phyloP scores from a whole-genome alignment of 2,329 filamentous ascomycete genomes.

The Xylaria sp. region DNA sequence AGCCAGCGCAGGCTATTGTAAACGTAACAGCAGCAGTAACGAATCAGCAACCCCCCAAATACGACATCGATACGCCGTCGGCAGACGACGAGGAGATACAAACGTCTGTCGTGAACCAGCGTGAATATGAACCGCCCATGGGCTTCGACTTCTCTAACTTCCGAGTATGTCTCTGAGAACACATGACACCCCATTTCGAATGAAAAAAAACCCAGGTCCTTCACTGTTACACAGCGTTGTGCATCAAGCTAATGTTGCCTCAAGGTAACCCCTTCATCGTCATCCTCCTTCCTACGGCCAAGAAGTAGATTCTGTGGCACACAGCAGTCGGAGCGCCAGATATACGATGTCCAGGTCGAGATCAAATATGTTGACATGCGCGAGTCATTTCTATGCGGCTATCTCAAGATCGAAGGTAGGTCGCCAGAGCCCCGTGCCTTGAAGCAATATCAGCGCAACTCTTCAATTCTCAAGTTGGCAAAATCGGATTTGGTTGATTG shows the following conservation, averaged over 20 bases:
- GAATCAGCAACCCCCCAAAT: conserved; percentile 16
- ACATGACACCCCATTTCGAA: background rate
- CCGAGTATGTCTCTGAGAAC: conserved; percentile 40
- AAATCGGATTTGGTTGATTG: background rate
- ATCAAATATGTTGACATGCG: conserved; percentile 94
- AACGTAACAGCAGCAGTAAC: conserved; percentile 9
- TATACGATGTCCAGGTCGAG: conserved; percentile 94
- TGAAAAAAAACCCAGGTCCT: background rate
- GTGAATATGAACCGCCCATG: conserved; percentile 35
- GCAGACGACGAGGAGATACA: conserved; percentile 21
- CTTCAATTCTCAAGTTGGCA: background rate
- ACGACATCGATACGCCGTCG: conserved; percentile 16
- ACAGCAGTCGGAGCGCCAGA: conserved; percentile 86
- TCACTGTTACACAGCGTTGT: background rate
- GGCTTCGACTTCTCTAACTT: conserved; percentile 51
- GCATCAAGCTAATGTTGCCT: conserved; percentile 9
- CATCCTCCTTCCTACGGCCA: conserved; percentile 78
- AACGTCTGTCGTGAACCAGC: conserved; percentile 15
- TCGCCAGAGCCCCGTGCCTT: background rate
- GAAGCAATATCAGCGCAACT: background rate
- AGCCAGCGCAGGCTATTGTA: conserved; percentile 6
- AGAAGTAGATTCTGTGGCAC: conserved; percentile 86
- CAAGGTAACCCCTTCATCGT: conserved; percentile 69
- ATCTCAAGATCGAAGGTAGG: conserved; percentile 87
- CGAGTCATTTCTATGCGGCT: conserved; percentile 91